phyloP scores from a whole-genome alignment of 192 early-diverging fungal species.

The Pilobolus umbonatus region DNA sequence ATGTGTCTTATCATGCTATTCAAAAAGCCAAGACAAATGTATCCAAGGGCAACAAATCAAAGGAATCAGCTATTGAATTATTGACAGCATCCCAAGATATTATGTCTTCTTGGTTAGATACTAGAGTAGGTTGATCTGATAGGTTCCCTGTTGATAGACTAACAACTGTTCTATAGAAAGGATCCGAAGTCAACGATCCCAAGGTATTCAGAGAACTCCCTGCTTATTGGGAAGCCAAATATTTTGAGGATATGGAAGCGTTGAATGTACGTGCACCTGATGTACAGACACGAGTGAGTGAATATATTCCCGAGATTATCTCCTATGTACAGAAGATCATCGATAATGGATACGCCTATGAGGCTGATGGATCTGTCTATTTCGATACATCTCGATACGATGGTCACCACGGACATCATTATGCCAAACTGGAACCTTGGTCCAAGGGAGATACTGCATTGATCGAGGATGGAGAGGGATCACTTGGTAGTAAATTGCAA shows the following conservation, averaged over 20 bases:
- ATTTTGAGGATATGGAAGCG: slow-evolving; percentile 89
- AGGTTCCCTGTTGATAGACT: slow-evolving; percentile 5
- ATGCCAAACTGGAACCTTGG: slow-evolving; percentile 92
- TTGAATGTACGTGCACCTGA: slow-evolving; percentile 84
- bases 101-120: slow-evolving; percentile 47
- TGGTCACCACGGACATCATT: slow-evolving; percentile 76
- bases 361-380: slow-evolving; percentile 86
- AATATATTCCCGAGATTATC: slow-evolving; percentile 95
- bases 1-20: slow-evolving; percentile 36
- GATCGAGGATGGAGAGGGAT: slow-evolving; percentile 90
- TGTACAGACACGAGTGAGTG: slow-evolving; percentile 88
- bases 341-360: slow-evolving; percentile 93
- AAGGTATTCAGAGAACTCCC: slow-evolving; percentile 90
- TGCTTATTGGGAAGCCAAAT: slow-evolving; percentile 91
- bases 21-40: slow-evolving; percentile 41
- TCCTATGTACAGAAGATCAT: slow-evolving; percentile 88
- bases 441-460: slow-evolving; percentile 76
- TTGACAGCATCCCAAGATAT: slow-evolving; percentile 50
- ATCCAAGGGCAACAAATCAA: slow-evolving; percentile 36
- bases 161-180: slow-evolving; percentile 32
- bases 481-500: slow-evolving; percentile 57
- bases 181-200: slow-evolving; percentile 75
- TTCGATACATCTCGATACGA: slow-evolving; percentile 89
- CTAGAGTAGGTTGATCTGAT: slow-evolving; percentile 34
- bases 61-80: slow-evolving; percentile 40